phyloP scores from a whole-genome alignment of 179 eudicot species.

The Sideroxylon spinosum region DNA sequence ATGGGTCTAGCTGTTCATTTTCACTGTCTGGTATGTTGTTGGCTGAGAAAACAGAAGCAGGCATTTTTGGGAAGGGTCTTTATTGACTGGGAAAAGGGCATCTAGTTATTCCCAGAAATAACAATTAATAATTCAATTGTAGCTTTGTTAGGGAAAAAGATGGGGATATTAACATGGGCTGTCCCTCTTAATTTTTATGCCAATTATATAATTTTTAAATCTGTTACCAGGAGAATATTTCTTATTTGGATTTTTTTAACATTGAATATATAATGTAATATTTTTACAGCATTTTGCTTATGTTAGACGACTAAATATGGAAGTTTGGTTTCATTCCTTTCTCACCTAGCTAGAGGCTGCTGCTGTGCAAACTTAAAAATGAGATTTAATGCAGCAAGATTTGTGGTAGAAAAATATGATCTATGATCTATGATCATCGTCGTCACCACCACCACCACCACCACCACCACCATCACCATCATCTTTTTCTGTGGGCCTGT shows the following conservation, averaged over 20 bases:
- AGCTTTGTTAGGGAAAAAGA: not conserved
- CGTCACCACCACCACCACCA: too few species aligned
- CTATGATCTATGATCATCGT: too few species aligned
- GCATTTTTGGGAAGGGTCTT: not conserved
- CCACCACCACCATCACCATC: too few species aligned
- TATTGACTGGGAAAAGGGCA: not conserved
- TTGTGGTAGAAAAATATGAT: not conserved
- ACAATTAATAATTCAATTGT: not conserved
- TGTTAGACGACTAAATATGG: not conserved
- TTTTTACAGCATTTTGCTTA: not conserved
- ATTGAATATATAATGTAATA: not conserved
- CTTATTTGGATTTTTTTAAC: not conserved
- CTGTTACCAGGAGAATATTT: not conserved
- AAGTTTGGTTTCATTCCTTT: slow-evolving; percentile 3
- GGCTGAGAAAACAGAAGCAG: not conserved
- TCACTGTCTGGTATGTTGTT: not conserved
- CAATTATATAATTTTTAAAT: not conserved
- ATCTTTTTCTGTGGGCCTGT: slow-evolving; percentile 34
- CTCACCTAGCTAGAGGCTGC: not conserved
- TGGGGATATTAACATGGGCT: not conserved
- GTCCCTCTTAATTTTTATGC: not conserved
- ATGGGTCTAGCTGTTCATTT: not conserved
- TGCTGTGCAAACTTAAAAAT: not conserved
- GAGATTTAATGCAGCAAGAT: not conserved
- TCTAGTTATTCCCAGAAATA: not conserved